Percentiles rank a stretch among this genome's conserved stretches.
phyloP scores from a whole-genome alignment of 208 protist genomes.

The Leishmania tarentolae region DNA sequence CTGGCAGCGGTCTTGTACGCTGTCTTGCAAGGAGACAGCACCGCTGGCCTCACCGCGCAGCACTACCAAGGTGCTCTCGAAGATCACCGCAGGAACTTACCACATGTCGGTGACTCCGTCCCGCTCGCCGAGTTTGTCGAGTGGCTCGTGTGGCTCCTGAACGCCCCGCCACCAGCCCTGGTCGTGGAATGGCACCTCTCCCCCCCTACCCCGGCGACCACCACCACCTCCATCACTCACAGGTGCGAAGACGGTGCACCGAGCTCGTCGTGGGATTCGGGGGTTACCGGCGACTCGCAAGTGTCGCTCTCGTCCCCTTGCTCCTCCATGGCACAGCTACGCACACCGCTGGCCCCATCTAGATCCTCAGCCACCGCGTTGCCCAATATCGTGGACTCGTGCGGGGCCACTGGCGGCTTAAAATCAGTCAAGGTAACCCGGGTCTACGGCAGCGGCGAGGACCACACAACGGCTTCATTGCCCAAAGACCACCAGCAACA shows the following conservation, averaged over 20 bases:
- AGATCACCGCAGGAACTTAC: neutral
- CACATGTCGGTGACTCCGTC: conserved; percentile 12
- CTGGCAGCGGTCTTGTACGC: conserved; percentile 26
- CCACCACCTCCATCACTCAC: neutral
- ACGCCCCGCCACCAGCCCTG: conserved; percentile 41
- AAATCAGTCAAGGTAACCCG: neutral
- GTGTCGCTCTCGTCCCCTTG: neutral
- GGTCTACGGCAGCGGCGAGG: neutral
- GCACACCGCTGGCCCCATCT: neutral
- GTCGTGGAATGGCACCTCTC: conserved; percentile 62
- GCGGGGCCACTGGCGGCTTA: neutral
- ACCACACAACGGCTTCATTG: neutral
- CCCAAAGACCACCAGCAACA: neutral
- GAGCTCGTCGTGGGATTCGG: neutral
- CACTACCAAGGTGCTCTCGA: neutral
- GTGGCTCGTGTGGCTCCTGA: conserved; percentile 55
- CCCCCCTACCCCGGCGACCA: neutral
- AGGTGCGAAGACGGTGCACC: neutral
- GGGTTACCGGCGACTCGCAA: neutral
- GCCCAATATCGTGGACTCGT: neutral
- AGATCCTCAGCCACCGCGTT: neutral
- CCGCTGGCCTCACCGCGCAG: neutral
- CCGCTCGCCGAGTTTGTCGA: conserved; percentile 42
- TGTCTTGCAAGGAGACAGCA: conserved; percentile 15
- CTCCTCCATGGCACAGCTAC: neutral